Conservation (phyloP, 805 yeast species). For the Candida xyloterini region DNA sequence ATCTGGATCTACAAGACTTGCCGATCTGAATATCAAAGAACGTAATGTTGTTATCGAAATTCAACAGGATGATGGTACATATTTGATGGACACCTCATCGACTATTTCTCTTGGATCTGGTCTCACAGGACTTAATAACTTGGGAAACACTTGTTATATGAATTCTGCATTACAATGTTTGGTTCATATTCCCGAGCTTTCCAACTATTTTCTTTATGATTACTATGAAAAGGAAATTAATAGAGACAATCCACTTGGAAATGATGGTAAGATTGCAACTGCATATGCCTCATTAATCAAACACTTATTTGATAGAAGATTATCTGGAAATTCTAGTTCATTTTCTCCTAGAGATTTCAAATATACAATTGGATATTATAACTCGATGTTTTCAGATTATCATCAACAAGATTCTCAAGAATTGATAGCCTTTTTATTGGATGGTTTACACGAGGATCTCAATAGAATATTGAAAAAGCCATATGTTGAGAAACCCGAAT, state of each 20-base stretch:
- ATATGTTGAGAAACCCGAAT: slow-evolving; percentile 82
- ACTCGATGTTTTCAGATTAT: slow-evolving; percentile 74
- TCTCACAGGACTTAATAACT: slow-evolving; percentile 57
- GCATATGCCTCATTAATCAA: slow-evolving; percentile 71
- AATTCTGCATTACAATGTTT: slow-evolving; percentile 91
- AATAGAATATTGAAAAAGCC: slow-evolving; percentile 84
- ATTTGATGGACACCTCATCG: slow-evolving; percentile 24
- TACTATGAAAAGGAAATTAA: slow-evolving; percentile 67
- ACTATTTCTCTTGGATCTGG: slow-evolving; percentile 40
- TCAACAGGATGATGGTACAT: slow-evolving; percentile 26
- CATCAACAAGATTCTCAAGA: slow-evolving; percentile 95
- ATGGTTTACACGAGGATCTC: slow-evolving; percentile 88
- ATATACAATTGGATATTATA: slow-evolving; percentile 70
- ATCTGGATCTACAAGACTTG: slow-evolving; percentile 13
- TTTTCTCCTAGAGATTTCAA: slow-evolving; percentile 77
- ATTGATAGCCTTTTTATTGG: slow-evolving; percentile 80
- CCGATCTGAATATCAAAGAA: slow-evolving; percentile 16
- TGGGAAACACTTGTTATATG: slow-evolving; percentile 94
- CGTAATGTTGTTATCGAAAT: slow-evolving; percentile 28
- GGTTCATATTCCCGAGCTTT: slow-evolving; percentile 79
- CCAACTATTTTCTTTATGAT: slow-evolving; percentile 66
- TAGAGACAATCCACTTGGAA: slow-evolving; percentile 77
- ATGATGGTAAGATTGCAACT: slow-evolving; percentile 74
- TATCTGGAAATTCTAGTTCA: slow-evolving; percentile 19
- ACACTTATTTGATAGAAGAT: slow-evolving; percentile 44